Evolutionary conservation across 2,329 filamentous ascomycete species (phyloP).

Genomic region (Claviceps fusiformis): DNA sequence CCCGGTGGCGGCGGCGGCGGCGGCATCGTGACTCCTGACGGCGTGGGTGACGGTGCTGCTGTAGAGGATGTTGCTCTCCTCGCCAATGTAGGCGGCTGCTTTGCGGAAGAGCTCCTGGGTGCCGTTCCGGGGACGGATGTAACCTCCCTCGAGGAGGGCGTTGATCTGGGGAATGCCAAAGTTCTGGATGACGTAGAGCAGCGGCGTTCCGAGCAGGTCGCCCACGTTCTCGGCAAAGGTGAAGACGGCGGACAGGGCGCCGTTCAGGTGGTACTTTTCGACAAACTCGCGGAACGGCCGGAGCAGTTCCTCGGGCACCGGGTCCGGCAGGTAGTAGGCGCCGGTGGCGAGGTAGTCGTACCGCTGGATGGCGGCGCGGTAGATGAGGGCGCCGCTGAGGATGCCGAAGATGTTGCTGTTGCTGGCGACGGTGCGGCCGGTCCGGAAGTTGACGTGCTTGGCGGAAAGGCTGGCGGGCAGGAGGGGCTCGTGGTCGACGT

Average conservation of each 20-base stretch:
- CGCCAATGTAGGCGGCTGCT: slow-evolving; percentile 14
- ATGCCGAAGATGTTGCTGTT: not conserved
- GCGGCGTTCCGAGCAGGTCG: slow-evolving; percentile 22
- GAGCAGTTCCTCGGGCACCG: slow-evolving; percentile 30
- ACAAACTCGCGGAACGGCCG: slow-evolving; percentile 28
- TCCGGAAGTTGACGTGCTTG: slow-evolving; percentile 10
- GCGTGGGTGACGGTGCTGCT: slow-evolving; percentile 11
- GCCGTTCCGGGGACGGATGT: slow-evolving; percentile 5
- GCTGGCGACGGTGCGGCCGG: not conserved
- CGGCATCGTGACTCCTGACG: slow-evolving; percentile 8
- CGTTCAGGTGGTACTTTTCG: slow-evolving; percentile 25
- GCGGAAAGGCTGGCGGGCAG: slow-evolving; percentile 7
- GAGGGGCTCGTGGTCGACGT: slow-evolving; percentile 9
- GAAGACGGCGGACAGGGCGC: slow-evolving; percentile 20
- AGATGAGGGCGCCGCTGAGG: not conserved
- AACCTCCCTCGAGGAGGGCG: slow-evolving; percentile 3
- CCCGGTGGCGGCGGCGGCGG: slow-evolving; percentile 1
- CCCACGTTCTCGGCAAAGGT: slow-evolving; percentile 25
- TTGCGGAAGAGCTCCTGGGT: slow-evolving; percentile 12
- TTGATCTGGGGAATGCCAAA: slow-evolving; percentile 8
- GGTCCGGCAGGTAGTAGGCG: slow-evolving; percentile 22
- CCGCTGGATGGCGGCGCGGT: not conserved
- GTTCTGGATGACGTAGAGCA: slow-evolving; percentile 26
- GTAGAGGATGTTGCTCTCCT: slow-evolving; percentile 12
- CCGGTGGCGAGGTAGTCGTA: slow-evolving; percentile 3